A percentile compares a stretch with the other conserved stretches of the same genome.
Evolutionary conservation across 331 rosid genomes (phyloP).

Genomic region (Malus hybrid): DNA sequence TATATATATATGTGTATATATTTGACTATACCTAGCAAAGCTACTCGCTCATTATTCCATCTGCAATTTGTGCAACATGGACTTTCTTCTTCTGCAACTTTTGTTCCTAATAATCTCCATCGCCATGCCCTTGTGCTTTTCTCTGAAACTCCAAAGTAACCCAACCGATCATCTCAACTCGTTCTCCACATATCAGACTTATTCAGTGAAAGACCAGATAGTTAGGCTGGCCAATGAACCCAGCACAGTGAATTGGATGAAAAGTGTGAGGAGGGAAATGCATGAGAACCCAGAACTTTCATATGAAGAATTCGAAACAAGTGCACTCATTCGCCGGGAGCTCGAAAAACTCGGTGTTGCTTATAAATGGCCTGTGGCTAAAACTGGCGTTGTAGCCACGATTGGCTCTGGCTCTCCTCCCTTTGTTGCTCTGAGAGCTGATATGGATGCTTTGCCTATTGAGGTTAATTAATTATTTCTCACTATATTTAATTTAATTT

Average conservation of each 20-base stretch:
- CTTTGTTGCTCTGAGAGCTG: constrained; percentile 84
- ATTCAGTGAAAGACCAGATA: constrained; percentile 30
- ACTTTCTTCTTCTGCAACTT: constrained; percentile 9
- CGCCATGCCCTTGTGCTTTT: constrained; percentile 22
- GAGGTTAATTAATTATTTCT: constrained; percentile 35
- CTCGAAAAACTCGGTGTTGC: constrained; percentile 52
- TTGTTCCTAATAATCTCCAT: constrained; percentile 32
- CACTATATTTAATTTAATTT: neutral
- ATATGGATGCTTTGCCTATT: constrained; percentile 94
- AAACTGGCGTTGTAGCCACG: constrained; percentile 73
- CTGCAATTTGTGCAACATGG: constrained; percentile 27
- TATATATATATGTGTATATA: too few relatives aligned
- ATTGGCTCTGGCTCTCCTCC: constrained; percentile 82
- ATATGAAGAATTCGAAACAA: constrained; percentile 63
- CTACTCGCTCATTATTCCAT: neutral
- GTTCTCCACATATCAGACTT: neutral
- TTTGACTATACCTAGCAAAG: neutral
- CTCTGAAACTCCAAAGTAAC: constrained; percentile 20
- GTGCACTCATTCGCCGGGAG: constrained; percentile 60
- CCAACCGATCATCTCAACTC: neutral
- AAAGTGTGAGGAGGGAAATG: constrained; percentile 57
- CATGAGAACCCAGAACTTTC: constrained; percentile 87
- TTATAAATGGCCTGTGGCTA: constrained; percentile 80
- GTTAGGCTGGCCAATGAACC: constrained; percentile 48
- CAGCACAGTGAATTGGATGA: constrained; percentile 53